Conservation (phyloP, 2,329 filamentous ascomycete genomes). For the Phialophora macrospora region DNA sequence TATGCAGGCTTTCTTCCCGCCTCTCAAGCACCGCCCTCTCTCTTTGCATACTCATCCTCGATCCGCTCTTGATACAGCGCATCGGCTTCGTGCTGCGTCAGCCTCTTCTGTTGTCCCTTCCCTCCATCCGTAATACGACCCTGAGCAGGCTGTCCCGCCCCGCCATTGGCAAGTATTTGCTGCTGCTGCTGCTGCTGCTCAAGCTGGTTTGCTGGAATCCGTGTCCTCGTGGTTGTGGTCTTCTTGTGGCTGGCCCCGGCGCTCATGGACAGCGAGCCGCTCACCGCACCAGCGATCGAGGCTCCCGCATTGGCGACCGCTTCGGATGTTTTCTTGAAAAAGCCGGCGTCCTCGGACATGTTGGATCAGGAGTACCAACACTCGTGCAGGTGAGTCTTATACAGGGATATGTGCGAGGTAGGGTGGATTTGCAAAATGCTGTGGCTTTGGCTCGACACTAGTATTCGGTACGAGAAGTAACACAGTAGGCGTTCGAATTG, state of each 20-base stretch:
- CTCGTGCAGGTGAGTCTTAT: background rate
- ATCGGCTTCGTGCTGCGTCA: constrained; percentile 48
- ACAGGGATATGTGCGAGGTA: background rate
- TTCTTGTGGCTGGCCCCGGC: constrained; percentile 36
- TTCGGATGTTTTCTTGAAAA: constrained; percentile 36
- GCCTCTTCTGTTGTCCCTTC: constrained; percentile 28
- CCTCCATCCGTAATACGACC: constrained; percentile 26
- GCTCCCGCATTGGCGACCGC: constrained; percentile 35
- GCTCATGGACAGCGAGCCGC: constrained; percentile 32
- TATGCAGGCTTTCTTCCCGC: background rate
- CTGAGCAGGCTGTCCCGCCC: constrained; percentile 37
- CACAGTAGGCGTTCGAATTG: background rate
- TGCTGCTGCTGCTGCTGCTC: constrained; percentile 27
- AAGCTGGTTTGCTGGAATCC: constrained; percentile 17
- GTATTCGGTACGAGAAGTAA: background rate
- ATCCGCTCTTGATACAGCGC: constrained; percentile 53
- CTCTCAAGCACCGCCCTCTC: constrained; percentile 42
- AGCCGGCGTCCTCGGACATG: constrained; percentile 34
- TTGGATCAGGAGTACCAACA: background rate
- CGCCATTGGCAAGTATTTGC: constrained; percentile 35
- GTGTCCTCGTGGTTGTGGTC: constrained; percentile 34
- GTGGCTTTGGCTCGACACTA: background rate
- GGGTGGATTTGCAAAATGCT: background rate
- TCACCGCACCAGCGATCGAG: constrained; percentile 33
- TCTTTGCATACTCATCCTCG: constrained; percentile 55